Evolutionary conservation across 495 filamentous ascomycete species (phyloP).

Genomic region (Cladorrhinum samala): DNA sequence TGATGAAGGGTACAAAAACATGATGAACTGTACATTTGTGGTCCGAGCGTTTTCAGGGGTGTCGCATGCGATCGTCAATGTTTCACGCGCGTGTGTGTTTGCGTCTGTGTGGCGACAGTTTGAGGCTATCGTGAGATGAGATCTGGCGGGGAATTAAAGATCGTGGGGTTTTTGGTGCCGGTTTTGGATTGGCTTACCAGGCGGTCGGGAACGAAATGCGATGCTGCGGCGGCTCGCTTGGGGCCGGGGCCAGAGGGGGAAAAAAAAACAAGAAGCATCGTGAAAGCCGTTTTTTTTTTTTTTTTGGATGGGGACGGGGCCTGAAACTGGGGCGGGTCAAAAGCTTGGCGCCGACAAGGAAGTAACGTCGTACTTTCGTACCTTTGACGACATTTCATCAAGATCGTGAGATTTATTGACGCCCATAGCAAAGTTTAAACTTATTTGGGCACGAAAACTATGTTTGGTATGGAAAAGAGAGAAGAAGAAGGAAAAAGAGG

Average conservation of each 20-base stretch:
- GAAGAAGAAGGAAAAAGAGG: not conserved
- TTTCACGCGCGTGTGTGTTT: not conserved
- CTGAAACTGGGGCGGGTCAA: not conserved
- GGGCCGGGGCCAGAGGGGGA: not conserved
- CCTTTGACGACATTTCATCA: slow-evolving; percentile 2
- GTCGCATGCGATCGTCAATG: too few species aligned
- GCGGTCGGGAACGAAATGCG: slow-evolving; percentile 4
- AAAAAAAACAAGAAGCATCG: not conserved
- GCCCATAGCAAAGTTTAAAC: not conserved
- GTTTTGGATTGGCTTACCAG: slow-evolving; percentile 4
- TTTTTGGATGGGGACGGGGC: not conserved
- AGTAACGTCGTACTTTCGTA: not conserved
- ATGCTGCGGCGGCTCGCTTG: slow-evolving; percentile 8
- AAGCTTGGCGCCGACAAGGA: not conserved
- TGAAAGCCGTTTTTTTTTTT: not conserved
- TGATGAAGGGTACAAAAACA: not conserved
- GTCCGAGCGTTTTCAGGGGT: slow-evolving; percentile 10
- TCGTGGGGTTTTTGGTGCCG: too few species aligned
- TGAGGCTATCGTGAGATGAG: slow-evolving; percentile 21
- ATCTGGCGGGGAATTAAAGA: not conserved
- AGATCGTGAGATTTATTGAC: slow-evolving; percentile 1
- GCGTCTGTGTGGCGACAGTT: slow-evolving; percentile 6
- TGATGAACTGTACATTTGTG: not conserved
- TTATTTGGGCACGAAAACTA: not conserved
- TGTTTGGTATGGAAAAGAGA: not conserved